Evolutionary conservation across 169 alveolate species (phyloP), one percentile per base, ranked within the genome.

Genomic region (Amoebophrya sp.): DNA sequence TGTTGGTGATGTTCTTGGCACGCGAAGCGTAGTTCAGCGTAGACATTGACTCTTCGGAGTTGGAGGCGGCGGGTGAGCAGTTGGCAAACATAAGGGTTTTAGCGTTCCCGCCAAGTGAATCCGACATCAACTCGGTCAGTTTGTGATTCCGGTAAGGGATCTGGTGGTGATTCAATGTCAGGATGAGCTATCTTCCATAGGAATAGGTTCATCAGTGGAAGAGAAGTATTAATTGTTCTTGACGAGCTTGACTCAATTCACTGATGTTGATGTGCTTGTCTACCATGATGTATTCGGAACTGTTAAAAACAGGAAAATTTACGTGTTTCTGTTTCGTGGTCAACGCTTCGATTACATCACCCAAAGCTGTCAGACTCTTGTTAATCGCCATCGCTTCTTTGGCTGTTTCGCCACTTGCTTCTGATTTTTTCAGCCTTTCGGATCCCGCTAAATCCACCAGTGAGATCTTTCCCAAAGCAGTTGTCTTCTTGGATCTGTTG

Each of bases 401-500:
- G 90, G 95, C 91, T 92, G 95, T 93, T 65, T 96, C 97, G 6
- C 98, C 98, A 3, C 96, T 95, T 38, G 96, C 97, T 76, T 96
- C 96, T 38, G 96, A 91, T 91, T 95, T 95, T 89, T 96, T 94
- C 33, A 96, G 93, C 90, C 97, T 95, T 90, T 97, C 99, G 90
- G 97, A 94, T 47, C 99, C 99, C 39, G 98, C 98, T 47, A 96
- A 93, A 92, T 97, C 98, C 0, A 96, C 96, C 23, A 97, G 93
- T n/a, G 38, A 36, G n/a, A 89, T 38, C 90, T 65, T 89, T 29
- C 41, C 40, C 91, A 41, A 0, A 3, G 54, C 83, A 10, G 40
- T 6, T 0, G 39, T 54, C 29, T 3, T 90, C 92, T 91, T 92
- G 93, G 91, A 78, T 78, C 47, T 76, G 93, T 78, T 78, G 65